Conservation (phyloP, 2,329 filamentous ascomycete genomes). For the Ophiostoma populinum region DNA sequence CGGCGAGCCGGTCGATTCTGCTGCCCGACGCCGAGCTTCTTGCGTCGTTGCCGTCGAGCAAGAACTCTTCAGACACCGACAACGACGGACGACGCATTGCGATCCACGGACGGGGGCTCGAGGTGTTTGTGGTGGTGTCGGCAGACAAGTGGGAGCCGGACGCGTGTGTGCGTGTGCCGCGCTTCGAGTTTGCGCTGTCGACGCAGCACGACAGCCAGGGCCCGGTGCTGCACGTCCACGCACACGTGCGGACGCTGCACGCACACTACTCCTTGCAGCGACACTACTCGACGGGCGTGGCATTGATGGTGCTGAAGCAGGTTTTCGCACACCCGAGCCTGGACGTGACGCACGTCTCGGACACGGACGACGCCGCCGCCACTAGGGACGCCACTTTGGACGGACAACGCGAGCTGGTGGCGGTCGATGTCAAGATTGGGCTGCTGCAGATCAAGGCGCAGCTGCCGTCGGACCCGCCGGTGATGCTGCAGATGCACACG, state of each 20-base stretch:
- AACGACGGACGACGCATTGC: constrained; percentile 69
- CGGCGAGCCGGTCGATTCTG: constrained; percentile 52
- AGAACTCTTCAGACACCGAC: constrained; percentile 31
- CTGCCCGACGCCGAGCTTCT: constrained; percentile 51
- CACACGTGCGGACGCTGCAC: constrained; percentile 60
- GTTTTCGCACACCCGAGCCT: constrained; percentile 42
- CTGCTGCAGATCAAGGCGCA: constrained; percentile 77
- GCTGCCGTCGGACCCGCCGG: constrained; percentile 73
- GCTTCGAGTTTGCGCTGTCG: constrained; percentile 72
- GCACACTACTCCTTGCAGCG: constrained; percentile 86
- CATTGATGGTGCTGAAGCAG: constrained; percentile 54
- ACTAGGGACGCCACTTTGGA: no score
- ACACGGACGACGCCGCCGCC: constrained; percentile 1
- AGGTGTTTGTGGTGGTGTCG: constrained; percentile 80
- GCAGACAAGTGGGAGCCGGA: constrained; percentile 71
- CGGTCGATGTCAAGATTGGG: constrained; percentile 64
- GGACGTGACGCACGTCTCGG: constrained; percentile 16
- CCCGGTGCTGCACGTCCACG: constrained; percentile 73
- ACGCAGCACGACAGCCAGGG: constrained; percentile 77
- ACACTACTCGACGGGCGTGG: constrained; percentile 78
- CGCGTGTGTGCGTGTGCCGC: constrained; percentile 70
- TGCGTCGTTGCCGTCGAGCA: constrained; percentile 33
- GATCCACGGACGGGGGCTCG: constrained; percentile 65
- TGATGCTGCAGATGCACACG: constrained; percentile 79
- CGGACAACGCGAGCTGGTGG: constrained; percentile 57